Base-by-base conservation (phyloP, 768 basidiomycete genomes). In the Rhizopogon roseolus region DNA sequence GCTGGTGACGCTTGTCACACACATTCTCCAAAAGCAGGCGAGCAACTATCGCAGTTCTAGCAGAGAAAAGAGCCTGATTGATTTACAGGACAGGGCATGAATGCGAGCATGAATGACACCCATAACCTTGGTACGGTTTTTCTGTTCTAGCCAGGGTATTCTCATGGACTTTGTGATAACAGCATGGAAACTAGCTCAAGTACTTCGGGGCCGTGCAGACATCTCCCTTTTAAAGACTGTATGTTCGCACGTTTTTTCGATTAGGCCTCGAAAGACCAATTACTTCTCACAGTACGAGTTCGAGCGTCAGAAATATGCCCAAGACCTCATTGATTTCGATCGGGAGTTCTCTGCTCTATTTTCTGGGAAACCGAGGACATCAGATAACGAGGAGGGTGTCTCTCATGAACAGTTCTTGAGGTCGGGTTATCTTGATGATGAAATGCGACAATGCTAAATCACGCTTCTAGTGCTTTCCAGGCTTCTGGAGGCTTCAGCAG, bases 1-100 rank as follows among this genome's bases (percentile, higher is more conserved):
- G 84, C 81, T 1, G 88, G 88, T 0, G 88, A 89, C 64, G 88
- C 86, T 0, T 88, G 85, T 54, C 84, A 84, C 62, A 84, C 82
- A 1, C 83, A 84, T 66, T 84, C 80, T 0, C 82, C 83, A 0
- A 86, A 85, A 70, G 82, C 81, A 56, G 81, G 84, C 81, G 42
- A 41, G 71, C 45, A 6, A 2, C 0, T 49, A 16, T 32, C 5
- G 39, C 16, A 2, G 2, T 22, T 29, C 38, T 28, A 38, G 14
- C 22, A 32, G 19, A 13, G 14, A 3, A 25, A 42, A 28, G 17
- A 41, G 16, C 52, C 36, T 53, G 19, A 40, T 48, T 39, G 16
- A 0, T n/a, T 10, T 56, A 29, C 32, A 83, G 82, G 86, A 13
- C 87, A 89, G 64, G 87, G 85, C 10, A 84, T 87, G 86, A 87